Conservation (phyloP, 2,329 filamentous ascomycete species). For the Trichoderma endophyticum region DNA sequence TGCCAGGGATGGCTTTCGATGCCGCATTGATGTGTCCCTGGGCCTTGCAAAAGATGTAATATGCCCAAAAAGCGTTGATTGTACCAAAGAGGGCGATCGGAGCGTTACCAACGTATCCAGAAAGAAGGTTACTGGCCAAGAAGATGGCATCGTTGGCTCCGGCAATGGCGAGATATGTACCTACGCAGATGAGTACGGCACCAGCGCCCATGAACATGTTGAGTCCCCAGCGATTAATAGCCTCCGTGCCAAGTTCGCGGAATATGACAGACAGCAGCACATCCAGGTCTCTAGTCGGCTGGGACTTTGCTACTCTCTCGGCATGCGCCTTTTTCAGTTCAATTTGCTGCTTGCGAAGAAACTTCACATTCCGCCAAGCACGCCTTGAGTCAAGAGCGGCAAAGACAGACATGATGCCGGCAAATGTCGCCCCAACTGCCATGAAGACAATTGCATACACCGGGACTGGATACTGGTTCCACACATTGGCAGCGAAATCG, state of each 20-base stretch:
- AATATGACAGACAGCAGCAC: conserved; percentile 43
- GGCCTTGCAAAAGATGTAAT: conserved; percentile 41
- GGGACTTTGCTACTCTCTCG: conserved; percentile 10
- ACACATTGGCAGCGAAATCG: conserved; percentile 57
- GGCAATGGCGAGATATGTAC: conserved; percentile 53
- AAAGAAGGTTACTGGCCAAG: conserved; percentile 49
- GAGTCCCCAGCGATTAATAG: conserved; percentile 50
- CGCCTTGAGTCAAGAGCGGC: conserved; percentile 43
- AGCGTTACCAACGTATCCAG: conserved; percentile 54
- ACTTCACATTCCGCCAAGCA: conserved; percentile 44
- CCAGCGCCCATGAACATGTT: conserved; percentile 49
- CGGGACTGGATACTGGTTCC: conserved; percentile 51
- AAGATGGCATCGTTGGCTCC: conserved; percentile 44
- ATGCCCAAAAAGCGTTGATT: conserved; percentile 47
- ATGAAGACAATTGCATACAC: conserved; percentile 48
- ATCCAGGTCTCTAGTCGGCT: conserved; percentile 28
- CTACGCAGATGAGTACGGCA: conserved; percentile 47
- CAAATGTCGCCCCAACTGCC: conserved; percentile 49
- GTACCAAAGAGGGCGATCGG: conserved; percentile 49
- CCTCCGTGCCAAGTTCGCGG: conserved; percentile 50
- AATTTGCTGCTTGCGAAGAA: conserved; percentile 42
- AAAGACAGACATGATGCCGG: conserved; percentile 43
- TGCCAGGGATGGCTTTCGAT: conserved; percentile 25
- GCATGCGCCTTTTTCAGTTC: conserved; percentile 28
- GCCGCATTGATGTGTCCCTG: conserved; percentile 35